phyloP scores from a whole-genome alignment of 2,329 filamentous ascomycete species.

The Elsinoe arachidis region DNA sequence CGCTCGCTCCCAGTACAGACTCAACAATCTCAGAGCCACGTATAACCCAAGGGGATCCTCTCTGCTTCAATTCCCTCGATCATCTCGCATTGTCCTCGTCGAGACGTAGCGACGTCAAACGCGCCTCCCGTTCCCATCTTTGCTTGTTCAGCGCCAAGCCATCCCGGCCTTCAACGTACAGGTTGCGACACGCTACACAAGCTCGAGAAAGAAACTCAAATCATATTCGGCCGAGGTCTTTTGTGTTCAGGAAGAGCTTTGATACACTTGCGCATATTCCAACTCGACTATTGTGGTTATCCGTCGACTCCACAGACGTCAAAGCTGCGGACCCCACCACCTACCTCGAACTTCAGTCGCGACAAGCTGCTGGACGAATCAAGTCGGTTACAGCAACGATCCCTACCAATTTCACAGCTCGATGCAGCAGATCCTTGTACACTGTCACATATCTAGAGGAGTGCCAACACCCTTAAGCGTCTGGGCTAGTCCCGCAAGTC shows the following conservation, averaged over 20 bases:
- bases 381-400: not conserved
- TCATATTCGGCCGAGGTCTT: not conserved
- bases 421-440: not conserved
- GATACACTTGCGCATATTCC: not conserved
- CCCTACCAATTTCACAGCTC: not conserved
- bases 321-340: not conserved
- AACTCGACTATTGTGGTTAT: not conserved
- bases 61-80: not conserved
- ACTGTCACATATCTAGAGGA: not conserved
- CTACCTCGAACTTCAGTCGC: not conserved
- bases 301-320: not conserved
- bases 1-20: not conserved
- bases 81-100: not conserved
- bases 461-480: not conserved
- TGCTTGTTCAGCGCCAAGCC: conserved; percentile 6
- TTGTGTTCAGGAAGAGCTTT: not conserved
- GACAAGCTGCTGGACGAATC: not conserved
- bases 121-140: not conserved
- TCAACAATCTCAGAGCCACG: not conserved
- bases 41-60: not conserved
- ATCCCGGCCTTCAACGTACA: conserved; percentile 4
- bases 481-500: not conserved
- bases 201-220: not conserved
- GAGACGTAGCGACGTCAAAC: not conserved
- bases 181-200: conserved; percentile 12